Percentiles rank a stretch among this genome's conserved stretches.
Evolutionary conservation across 75 land plant species (phyloP).

Genomic region (Pinus tabuliformis): DNA sequence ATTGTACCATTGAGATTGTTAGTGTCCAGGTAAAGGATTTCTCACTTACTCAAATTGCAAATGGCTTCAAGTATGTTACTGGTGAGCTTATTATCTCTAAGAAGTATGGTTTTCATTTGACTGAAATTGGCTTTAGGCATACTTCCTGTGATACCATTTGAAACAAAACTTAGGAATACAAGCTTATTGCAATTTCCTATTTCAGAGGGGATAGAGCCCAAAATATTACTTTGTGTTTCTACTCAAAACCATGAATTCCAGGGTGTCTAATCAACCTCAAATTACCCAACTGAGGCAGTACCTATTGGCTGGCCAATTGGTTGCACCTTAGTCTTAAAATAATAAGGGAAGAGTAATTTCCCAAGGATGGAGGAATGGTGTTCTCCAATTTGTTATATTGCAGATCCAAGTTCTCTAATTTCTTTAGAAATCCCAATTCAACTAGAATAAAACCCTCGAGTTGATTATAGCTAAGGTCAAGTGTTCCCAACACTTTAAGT

Average conservation of each 20-base stretch:
- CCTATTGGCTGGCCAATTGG: too few relatives aligned
- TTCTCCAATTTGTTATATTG: too few relatives aligned
- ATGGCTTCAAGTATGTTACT: conserved; percentile 44
- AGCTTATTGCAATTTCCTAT: not conserved
- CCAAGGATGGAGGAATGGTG: too few relatives aligned
- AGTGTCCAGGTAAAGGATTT: conserved; percentile 5
- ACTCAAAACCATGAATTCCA: not conserved
- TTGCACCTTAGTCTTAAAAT: too few relatives aligned
- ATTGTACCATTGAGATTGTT: conserved; percentile 32
- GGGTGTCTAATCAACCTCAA: too few relatives aligned
- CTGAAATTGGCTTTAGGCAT: conserved; percentile 32
- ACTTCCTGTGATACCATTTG: conserved; percentile 21
- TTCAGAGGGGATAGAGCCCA: not conserved
- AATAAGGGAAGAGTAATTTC: too few relatives aligned
- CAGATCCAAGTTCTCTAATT: too few relatives aligned
- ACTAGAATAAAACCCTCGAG: too few relatives aligned
- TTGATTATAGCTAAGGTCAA: too few relatives aligned
- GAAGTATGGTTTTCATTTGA: conserved; percentile 5
- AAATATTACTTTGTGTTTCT: not conserved
- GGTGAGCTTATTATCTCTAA: conserved; percentile 22
- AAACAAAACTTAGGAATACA: not conserved
- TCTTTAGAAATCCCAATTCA: too few relatives aligned
- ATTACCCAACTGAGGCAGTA: too few relatives aligned
- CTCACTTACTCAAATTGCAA: conserved; percentile 19
- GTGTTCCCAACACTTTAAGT: too few relatives aligned